Percentiles rank a stretch among this genome's conserved stretches.
These are phyloP conservation scores for Pinus albicaulis DNA, from an alignment of 75 land plant species.

Conservation along the genomic window DNA sequence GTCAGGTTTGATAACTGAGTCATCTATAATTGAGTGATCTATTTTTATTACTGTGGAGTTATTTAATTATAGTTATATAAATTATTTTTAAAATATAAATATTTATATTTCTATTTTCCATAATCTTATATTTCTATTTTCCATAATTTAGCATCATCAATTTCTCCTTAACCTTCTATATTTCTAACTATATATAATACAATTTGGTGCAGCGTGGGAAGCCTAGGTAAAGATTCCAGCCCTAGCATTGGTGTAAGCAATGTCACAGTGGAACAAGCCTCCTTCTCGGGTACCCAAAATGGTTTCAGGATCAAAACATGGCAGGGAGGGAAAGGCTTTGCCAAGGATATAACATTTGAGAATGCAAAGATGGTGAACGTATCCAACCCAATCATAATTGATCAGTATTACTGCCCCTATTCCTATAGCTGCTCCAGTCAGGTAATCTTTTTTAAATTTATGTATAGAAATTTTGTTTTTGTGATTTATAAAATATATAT, in stretches of 20 bases:
- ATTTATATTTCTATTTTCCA: no score
- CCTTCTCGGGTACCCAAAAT: conserved; percentile 41
- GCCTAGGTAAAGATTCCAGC: conserved; percentile 35
- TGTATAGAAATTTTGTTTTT: no score
- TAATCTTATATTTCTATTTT: no score
- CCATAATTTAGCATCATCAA: no score
- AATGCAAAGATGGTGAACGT: conserved; percentile 34
- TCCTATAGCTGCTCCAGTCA: no score
- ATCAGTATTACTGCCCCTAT: conserved; percentile 47
- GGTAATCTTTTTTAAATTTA: no score
- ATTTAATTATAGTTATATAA: conserved; percentile 6
- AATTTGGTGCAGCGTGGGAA: conserved; percentile 36
- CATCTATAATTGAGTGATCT: background rate
- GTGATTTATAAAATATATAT: no score
- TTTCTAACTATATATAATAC: no score
- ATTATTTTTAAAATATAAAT: background rate
- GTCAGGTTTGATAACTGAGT: conserved; percentile 36
- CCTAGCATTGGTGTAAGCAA: conserved; percentile 39
- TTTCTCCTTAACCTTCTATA: no score
- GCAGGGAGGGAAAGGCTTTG: conserved; percentile 45
- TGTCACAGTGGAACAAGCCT: conserved; percentile 29
- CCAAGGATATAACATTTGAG: conserved; percentile 24
- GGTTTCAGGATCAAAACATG: conserved; percentile 72
- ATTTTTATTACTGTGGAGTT: background rate
- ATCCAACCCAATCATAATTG: conserved; percentile 40